Base-by-base conservation (phyloP, 2,329 filamentous ascomycete species). In the Bipolaris victoriae region DNA sequence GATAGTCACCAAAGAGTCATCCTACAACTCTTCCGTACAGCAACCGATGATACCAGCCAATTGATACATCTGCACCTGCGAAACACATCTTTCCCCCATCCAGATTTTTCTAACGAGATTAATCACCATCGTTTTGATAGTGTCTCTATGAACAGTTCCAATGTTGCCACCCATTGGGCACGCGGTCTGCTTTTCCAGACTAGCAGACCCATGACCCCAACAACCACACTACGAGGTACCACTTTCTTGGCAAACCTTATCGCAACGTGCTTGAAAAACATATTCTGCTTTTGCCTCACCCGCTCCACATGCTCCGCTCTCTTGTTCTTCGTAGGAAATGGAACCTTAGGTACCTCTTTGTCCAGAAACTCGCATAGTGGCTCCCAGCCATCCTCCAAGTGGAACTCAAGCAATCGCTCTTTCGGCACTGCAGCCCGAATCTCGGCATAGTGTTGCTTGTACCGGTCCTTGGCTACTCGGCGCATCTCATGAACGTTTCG, bases 311-410 rank as follows among this genome's bases (percentile, higher is more conserved):
- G 53, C 18, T 56, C 53, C 1, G 11, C 53, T 36, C 53, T 56
- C n/a, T 62, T 58, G 31, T 62, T 62, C 41, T 52, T 50, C 29
- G 47, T 24, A 4, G 67, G 67, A 50, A 62, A 69, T 35, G 45
- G 47, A 40, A 50, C 46, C 3, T 63, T 55, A 10, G 64, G 66
- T 9, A 68, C 55, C 11, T 67, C 54, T 24, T 65, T 55, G 3
- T 57, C 67, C 10, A 71, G 50, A 49, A 71, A 70, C 26, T 60
- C 52, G 52, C 68, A 72, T 3, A 71, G 52, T 49, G 64, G 57
- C 49, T 69, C 60, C 68, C 69, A 72, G 36, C 58, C 58, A 48
- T 60, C 54, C 26, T 63, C 58, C 24, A 62, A 52, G 18, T 53
- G 61, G 43, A 64, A 62, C 35, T 70, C 63, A 5, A 70, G 61